Conservation (phyloP, 257 asterid species). For the Gentiana straminea region DNA sequence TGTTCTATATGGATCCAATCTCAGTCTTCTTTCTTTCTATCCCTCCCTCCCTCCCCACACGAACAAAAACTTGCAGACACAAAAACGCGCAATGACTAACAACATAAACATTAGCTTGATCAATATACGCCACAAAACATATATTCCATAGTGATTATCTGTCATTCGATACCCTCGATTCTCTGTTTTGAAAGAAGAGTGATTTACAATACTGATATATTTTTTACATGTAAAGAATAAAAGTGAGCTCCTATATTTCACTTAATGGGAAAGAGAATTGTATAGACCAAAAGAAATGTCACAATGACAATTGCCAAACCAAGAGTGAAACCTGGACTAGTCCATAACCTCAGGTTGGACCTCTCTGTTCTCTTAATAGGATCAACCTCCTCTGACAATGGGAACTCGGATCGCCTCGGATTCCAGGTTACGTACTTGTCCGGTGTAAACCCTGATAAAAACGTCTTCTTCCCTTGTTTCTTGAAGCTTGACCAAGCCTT, state of each 20-base stretch:
- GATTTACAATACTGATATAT: constrained; percentile 14
- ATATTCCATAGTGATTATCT: background rate
- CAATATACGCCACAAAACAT: background rate
- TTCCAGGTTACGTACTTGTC: constrained; percentile 91
- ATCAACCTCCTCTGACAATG: constrained; percentile 84
- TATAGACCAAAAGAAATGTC: constrained; percentile 58
- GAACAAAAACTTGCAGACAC: too few species aligned
- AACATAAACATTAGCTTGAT: too few species aligned
- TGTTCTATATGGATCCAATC: too few species aligned
- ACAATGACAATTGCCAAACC: constrained; percentile 60
- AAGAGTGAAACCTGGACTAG: constrained; percentile 69
- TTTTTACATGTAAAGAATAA: background rate
- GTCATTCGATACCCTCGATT: background rate
- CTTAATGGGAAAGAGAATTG: constrained; percentile 52
- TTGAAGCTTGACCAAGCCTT: constrained; percentile 89
- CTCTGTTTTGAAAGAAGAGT: background rate
- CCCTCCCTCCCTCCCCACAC: too few species aligned
- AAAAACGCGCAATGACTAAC: too few species aligned
- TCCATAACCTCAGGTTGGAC: constrained; percentile 77
- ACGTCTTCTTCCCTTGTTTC: constrained; percentile 61
- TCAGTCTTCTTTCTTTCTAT: too few species aligned
- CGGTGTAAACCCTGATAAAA: constrained; percentile 63
- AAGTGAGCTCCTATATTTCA: constrained; percentile 14
- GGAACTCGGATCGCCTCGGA: constrained; percentile 70
- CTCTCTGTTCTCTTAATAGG: constrained; percentile 91